Conservation (phyloP, 257 asterid genomes). For the Ehretia macrophylla region DNA sequence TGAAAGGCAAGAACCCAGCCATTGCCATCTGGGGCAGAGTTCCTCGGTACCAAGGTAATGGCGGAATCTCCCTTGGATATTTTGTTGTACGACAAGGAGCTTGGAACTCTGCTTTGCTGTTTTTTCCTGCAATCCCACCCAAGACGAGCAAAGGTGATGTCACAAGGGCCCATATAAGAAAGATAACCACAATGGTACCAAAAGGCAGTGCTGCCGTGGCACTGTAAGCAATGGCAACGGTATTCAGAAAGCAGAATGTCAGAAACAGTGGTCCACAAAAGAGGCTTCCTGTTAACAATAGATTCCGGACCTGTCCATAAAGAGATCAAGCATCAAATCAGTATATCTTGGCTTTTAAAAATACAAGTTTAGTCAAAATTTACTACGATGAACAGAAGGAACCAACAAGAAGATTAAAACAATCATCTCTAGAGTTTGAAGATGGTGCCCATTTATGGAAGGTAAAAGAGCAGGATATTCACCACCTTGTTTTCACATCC, state of each 20-base stretch:
- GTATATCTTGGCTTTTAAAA: neutral
- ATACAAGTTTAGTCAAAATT: neutral
- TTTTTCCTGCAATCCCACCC: conserved; percentile 35
- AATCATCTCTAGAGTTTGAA: no score
- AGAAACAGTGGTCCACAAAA: no score
- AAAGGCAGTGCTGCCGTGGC: no score
- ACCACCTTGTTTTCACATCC: no score
- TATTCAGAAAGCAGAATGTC: no score
- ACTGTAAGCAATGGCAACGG: no score
- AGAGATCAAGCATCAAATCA: neutral
- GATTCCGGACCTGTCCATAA: conserved; percentile 26
- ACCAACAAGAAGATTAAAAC: no score
- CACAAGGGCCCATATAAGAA: no score
- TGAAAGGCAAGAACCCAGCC: conserved; percentile 36
- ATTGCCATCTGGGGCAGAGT: conserved; percentile 36
- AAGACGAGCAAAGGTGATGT: conserved; percentile 31
- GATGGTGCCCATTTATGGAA: no score
- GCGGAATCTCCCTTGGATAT: conserved; percentile 34
- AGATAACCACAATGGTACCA: no score
- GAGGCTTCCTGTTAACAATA: conserved; percentile 23
- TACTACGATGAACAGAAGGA: no score
- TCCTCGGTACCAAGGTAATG: conserved; percentile 32
- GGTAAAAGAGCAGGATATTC: no score
- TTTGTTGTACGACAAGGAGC: conserved; percentile 37
- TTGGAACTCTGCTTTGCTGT: conserved; percentile 28